Conservation (phyloP, 1,284 basidiomycete genomes). For the Moesziomyces antarcticus region DNA sequence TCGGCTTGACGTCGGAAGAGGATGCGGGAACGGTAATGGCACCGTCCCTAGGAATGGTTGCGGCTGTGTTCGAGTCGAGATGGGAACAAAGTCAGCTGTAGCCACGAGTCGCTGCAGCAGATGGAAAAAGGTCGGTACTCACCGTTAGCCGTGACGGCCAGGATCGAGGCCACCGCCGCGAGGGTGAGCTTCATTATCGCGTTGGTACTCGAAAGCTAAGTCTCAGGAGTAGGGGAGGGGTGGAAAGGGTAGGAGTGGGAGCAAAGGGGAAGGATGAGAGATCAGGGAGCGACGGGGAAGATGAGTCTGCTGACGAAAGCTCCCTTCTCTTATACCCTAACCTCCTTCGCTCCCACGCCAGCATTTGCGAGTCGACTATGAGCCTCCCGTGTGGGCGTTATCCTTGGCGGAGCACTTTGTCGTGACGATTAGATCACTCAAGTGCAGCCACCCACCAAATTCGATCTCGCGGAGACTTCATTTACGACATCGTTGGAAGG, state of each 20-base stretch:
- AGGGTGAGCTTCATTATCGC: constrained; percentile 24
- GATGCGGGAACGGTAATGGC: not conserved
- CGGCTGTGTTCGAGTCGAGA: not conserved
- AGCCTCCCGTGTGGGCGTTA: too few species aligned
- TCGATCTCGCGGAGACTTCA: too few species aligned
- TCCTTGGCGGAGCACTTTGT: too few species aligned
- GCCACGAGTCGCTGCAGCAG: constrained; percentile 1
- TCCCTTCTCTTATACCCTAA: too few species aligned
- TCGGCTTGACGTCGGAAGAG: not conserved
- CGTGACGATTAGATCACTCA: too few species aligned
- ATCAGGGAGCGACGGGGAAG: too few species aligned
- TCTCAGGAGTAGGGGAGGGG: not conserved
- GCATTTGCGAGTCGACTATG: too few species aligned
- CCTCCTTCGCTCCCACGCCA: too few species aligned
- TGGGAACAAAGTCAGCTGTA: not conserved
- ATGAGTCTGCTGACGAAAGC: too few species aligned
- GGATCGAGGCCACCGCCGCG: constrained; percentile 15
- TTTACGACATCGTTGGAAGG: too few species aligned
- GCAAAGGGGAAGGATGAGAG: not conserved
- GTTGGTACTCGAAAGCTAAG: not conserved
- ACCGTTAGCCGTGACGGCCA: constrained; percentile 24
- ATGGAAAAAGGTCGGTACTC: not conserved
- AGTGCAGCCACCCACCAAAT: too few species aligned
- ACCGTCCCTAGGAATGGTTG: not conserved
- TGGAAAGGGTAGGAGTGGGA: not conserved